Conservation (phyloP, 805 yeast genomes). For the Saccharomyces jurei region DNA sequence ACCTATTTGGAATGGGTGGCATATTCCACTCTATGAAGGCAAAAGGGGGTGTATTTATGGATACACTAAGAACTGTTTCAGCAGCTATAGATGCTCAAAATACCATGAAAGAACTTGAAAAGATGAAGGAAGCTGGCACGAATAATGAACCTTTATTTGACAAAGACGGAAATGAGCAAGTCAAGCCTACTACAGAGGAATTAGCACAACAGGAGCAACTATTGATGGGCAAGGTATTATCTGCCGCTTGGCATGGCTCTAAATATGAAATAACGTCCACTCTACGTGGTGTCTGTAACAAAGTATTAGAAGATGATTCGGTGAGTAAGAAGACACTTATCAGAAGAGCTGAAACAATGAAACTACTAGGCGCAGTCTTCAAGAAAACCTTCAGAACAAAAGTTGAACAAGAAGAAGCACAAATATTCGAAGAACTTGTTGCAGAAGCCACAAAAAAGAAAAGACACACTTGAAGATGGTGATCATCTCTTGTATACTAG, state of each 20-base stretch:
- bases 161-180: slow-evolving; percentile 43
- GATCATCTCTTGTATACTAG: not conserved
- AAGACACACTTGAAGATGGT: slow-evolving; percentile 8
- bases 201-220: slow-evolving; percentile 65
- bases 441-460: slow-evolving; percentile 44
- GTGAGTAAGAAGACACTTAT: slow-evolving; percentile 40
- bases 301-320: slow-evolving; percentile 49
- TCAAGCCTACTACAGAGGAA: slow-evolving; percentile 54
- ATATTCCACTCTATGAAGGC: slow-evolving; percentile 63
- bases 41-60: slow-evolving; percentile 64
- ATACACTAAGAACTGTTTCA: slow-evolving; percentile 61
- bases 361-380: slow-evolving; percentile 57
- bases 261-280: slow-evolving; percentile 71
- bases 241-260: slow-evolving; percentile 82
- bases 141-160: slow-evolving; percentile 36
- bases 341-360: slow-evolving; percentile 56
- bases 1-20: slow-evolving; percentile 62
- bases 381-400: slow-evolving; percentile 50
- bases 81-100: slow-evolving; percentile 72
- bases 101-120: slow-evolving; percentile 65
- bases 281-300: slow-evolving; percentile 62
- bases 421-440: slow-evolving; percentile 66
- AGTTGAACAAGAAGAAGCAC: slow-evolving; percentile 67
- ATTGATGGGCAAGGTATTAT: slow-evolving; percentile 68
- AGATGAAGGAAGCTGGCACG: slow-evolving; percentile 48